These are phyloP conservation scores for Termitomyces sp. DNA, from an alignment of 768 basidiomycete species.

Conservation along the genomic window DNA sequence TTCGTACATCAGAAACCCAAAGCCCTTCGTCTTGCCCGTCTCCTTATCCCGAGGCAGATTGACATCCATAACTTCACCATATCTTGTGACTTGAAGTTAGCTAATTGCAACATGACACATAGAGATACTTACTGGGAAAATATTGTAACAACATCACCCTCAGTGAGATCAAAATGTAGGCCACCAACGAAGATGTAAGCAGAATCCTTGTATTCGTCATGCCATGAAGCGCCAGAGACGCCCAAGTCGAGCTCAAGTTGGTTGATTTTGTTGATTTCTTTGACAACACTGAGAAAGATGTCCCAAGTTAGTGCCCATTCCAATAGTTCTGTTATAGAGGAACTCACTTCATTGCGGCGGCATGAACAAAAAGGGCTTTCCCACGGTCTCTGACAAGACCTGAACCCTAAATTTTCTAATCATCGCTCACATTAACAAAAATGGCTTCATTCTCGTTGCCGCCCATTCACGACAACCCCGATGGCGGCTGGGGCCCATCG, in stretches of 20 bases:
- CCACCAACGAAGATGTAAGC: conserved; percentile 96
- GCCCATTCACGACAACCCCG: conserved; percentile 85
- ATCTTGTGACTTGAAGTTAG: conserved; percentile 43
- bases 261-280: conserved; percentile 93
- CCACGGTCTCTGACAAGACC: conserved; percentile 25
- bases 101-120: not conserved
- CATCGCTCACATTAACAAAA: conserved; percentile 12
- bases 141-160: conserved; percentile 96
- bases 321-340: not conserved
- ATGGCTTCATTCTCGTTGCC: conserved; percentile 88
- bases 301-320: conserved; percentile 7
- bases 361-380: conserved; percentile 26
- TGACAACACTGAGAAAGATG: conserved; percentile 64
- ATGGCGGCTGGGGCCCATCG: conserved; percentile 91
- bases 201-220: conserved; percentile 97
- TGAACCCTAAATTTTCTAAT: conserved; percentile 25
- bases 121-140: conserved; percentile 83
- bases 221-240: conserved; percentile 75
- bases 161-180: conserved; percentile 83
- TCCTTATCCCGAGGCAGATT: conserved; percentile 93
- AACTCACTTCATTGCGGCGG: conserved; percentile 69
- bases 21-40: conserved; percentile 88
- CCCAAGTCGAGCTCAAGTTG: conserved; percentile 84
- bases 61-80: conserved; percentile 94
- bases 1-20: conserved; percentile 98